Evolutionary conservation across 1,284 basidiomycete species (phyloP), one percentile per base, ranked within the genome.

Genomic region (Leccinum angustisporum): DNA sequence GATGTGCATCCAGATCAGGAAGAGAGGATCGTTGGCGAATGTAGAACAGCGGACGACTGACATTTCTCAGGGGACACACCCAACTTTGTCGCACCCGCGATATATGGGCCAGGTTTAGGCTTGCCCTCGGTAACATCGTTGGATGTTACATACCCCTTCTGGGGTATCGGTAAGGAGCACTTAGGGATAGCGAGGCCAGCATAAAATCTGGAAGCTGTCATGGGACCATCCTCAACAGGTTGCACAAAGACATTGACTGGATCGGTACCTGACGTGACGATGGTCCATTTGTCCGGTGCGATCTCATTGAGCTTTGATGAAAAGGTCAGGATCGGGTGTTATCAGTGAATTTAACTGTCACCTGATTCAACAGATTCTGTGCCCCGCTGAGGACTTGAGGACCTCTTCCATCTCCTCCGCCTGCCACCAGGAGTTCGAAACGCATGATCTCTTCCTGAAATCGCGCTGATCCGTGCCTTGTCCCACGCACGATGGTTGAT

Each of bases 91-190:
- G 89, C 89, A 18, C 87, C 88, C 1, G 82, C 81, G 21, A 88
- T 75, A 74, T 94, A 95, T 33, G 93, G 93, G 48, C 86, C 91
- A 1, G 93, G 92, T 69, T 89, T 82, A 27, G 92, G 92, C 76
- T 94, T 95, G 50, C 92, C 92, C 60, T 83, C 76, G 6, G 74
- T 68, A 16, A 94, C 91, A 70, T 93, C 87, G 72, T 89, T 85
- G 6, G 89, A 87, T 1, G 91, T 92, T 63, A 94, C 81, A 58
- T 89, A 77, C 8, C 84, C 83, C 55, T 75, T 75, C 9, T 74
- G 72, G 11, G 90, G 88, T 2, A 83, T 52, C 7, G 84, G 81
- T 18, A 92, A 79, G 0, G 79, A 80, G 43, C 87, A 85, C 31
- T 81, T 81, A 38, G 82, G 70, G 30, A 94, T 78, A 18, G 89